Percentiles rank a stretch among this genome's conserved stretches.
Conservation (phyloP, 352 stramenopile genomes). For the Phytophthora brassicae region DNA sequence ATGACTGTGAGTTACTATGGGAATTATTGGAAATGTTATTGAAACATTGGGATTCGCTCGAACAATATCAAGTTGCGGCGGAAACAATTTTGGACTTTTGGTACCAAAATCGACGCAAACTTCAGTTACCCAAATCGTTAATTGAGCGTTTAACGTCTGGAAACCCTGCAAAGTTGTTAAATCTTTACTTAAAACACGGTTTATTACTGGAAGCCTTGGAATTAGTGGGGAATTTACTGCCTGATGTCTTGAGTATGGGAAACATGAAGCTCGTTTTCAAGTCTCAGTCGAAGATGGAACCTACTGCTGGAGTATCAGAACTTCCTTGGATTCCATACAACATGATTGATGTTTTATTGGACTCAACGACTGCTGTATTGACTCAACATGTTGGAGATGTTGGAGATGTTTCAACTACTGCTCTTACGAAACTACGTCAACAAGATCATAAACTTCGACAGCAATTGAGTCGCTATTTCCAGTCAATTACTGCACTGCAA, state of each 20-base stretch:
- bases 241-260: constrained; percentile 27
- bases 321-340: constrained; percentile 75
- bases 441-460: constrained; percentile 41
- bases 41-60: constrained; percentile 34
- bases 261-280: constrained; percentile 11
- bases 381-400: constrained; percentile 16
- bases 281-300: constrained; percentile 41
- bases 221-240: constrained; percentile 44
- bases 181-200: constrained; percentile 59
- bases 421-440: constrained; percentile 28
- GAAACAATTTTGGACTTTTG: constrained; percentile 59
- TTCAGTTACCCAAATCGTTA: constrained; percentile 63
- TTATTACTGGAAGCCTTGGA: constrained; percentile 64
- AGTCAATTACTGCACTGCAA: constrained; percentile 47
- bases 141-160: constrained; percentile 42
- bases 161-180: constrained; percentile 61
- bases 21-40: constrained; percentile 58
- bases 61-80: constrained; percentile 61
- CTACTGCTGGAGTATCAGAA: constrained; percentile 15
- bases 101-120: constrained; percentile 50
- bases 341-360: constrained; percentile 61
- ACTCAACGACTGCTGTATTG: constrained; percentile 45
- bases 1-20: constrained; percentile 53
- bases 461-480: constrained; percentile 56
- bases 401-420: constrained; percentile 14